Conservation (phyloP, 2,329 filamentous ascomycete species). For the Pseudogymnoascus sp. region DNA sequence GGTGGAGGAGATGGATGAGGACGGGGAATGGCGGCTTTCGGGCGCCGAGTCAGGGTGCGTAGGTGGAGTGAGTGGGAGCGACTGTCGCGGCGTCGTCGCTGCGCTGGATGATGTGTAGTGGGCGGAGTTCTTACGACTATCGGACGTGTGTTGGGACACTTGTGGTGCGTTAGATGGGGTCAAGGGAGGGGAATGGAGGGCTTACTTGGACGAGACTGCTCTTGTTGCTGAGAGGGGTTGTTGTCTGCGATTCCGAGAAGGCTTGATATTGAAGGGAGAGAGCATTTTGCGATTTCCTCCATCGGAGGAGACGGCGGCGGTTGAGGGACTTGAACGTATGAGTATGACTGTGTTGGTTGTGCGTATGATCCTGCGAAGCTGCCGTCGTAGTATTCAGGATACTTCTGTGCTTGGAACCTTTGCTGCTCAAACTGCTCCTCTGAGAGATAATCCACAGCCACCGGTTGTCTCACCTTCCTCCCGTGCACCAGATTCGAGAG, state of each 20-base stretch:
- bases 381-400: slow-evolving; percentile 32
- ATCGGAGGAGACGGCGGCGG: slow-evolving; percentile 68
- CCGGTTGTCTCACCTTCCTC: slow-evolving; percentile 23
- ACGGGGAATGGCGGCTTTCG: background rate
- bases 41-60: background rate
- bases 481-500: slow-evolving; percentile 30
- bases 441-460: slow-evolving; percentile 22
- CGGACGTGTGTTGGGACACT: background rate
- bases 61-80: background rate
- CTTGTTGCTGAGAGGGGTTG: slow-evolving; percentile 39
- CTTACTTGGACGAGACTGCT: slow-evolving; percentile 12
- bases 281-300: slow-evolving; percentile 69
- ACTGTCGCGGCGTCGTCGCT: background rate
- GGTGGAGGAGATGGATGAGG: background rate
- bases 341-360: slow-evolving; percentile 42
- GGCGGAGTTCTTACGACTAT: background rate
- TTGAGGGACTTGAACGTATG: slow-evolving; percentile 44
- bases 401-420: slow-evolving; percentile 9
- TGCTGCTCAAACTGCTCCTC: slow-evolving; percentile 28
- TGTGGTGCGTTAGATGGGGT: background rate
- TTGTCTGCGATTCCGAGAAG: slow-evolving; percentile 76
- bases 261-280: slow-evolving; percentile 87
- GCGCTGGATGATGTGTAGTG: background rate
- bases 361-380: slow-evolving; percentile 35
- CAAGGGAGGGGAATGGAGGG: background rate